Percentiles rank a stretch among this genome's conserved stretches.
phyloP scores from a whole-genome alignment of 257 asterid genomes.

The Cinchona pubescens region DNA sequence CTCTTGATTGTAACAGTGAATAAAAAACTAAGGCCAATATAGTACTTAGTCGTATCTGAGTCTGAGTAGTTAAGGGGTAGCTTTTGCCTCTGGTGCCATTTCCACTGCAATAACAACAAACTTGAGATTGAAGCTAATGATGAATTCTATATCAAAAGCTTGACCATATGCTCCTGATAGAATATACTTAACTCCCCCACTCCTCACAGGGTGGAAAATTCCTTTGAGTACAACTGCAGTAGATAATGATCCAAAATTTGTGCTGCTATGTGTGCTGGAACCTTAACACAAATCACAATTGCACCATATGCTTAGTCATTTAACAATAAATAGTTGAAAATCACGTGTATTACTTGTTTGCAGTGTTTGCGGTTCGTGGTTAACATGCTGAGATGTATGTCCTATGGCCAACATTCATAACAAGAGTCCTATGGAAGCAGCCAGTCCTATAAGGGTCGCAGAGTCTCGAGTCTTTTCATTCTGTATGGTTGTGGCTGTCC shows the following conservation, averaged over 20 bases:
- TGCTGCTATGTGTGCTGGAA: constrained; percentile 71
- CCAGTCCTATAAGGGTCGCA: constrained; percentile 66
- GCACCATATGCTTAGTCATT: neutral
- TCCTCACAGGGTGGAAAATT: constrained; percentile 65
- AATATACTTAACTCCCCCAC: constrained; percentile 81
- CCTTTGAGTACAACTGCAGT: constrained; percentile 61
- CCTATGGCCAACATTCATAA: constrained; percentile 89
- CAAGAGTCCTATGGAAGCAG: constrained; percentile 71
- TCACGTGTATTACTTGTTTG: no score
- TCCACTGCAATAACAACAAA: constrained; percentile 88
- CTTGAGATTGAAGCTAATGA: no score
- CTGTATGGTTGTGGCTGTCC: constrained; percentile 69
- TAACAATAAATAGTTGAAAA: neutral
- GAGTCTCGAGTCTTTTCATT: constrained; percentile 69
- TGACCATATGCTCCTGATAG: constrained; percentile 51
- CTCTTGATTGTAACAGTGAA: neutral
- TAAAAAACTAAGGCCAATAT: neutral
- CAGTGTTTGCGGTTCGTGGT: no score
- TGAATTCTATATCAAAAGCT: constrained; percentile 78
- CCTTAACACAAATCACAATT: constrained; percentile 31
- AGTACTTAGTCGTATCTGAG: no score
- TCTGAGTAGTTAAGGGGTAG: constrained; percentile 1
- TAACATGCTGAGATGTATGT: constrained; percentile 86
- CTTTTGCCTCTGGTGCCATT: constrained; percentile 85
- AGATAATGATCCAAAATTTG: constrained; percentile 61